A percentile compares a stretch with the other conserved stretches of the same genome.
phyloP scores from a whole-genome alignment of 805 yeast species.

The Candida yuanshanica region DNA sequence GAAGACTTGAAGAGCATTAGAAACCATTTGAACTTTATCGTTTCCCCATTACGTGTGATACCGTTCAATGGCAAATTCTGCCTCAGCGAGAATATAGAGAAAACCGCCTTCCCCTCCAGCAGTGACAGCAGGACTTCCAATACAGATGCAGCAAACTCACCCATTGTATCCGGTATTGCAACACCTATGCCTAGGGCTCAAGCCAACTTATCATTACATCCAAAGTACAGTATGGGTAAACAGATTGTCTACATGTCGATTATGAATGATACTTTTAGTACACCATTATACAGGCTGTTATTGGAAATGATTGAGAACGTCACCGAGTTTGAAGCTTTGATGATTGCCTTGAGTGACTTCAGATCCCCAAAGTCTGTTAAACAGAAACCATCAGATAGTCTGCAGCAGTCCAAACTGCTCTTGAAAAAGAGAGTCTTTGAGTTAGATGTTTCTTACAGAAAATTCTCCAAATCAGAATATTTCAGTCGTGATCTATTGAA shows the following conservation, averaged over 20 bases:
- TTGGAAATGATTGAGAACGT: slow-evolving; percentile 28
- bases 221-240: slow-evolving; percentile 4
- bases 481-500: slow-evolving; percentile 30
- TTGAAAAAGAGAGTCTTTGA: slow-evolving; percentile 27
- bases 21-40: slow-evolving; percentile 36
- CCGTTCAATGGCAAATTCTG: slow-evolving; percentile 25
- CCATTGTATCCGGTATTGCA: slow-evolving; percentile 19
- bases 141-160: slow-evolving; percentile 2
- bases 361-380: background rate
- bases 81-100: slow-evolving; percentile 2
- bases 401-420: slow-evolving; percentile 14
- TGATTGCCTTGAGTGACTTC: background rate
- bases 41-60: slow-evolving; percentile 35
- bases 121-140: slow-evolving; percentile 1
- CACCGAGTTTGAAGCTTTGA: slow-evolving; percentile 16
- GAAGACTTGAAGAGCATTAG: slow-evolving; percentile 31
- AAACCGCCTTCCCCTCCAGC: background rate
- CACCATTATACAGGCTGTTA: slow-evolving; percentile 25
- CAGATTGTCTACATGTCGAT: slow-evolving; percentile 24
- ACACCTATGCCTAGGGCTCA: slow-evolving; percentile 29
- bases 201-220: slow-evolving; percentile 1
- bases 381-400: background rate
- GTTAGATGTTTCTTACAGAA: slow-evolving; percentile 30
- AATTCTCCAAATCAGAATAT: slow-evolving; percentile 30
- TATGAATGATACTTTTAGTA: slow-evolving; percentile 28